Conservation (phyloP, 768 basidiomycete species). For the Leccinellum luteum region DNA sequence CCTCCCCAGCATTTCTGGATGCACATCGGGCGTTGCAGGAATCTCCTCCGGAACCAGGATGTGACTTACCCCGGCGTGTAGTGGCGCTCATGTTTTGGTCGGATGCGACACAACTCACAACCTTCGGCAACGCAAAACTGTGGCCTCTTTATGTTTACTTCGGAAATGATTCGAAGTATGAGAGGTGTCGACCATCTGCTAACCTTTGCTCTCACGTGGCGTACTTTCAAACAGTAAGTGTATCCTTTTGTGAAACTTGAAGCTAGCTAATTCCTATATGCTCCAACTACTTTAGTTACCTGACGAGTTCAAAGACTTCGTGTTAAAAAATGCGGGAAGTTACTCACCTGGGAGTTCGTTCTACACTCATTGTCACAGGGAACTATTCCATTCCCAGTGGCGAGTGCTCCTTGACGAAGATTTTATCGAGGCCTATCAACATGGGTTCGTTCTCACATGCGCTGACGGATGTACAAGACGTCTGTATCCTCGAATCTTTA, state of each 20-base stretch:
- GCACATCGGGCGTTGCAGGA: neutral
- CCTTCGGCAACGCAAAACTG: neutral
- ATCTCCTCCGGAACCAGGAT: neutral
- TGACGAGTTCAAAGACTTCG: neutral
- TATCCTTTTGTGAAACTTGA: too few relatives aligned
- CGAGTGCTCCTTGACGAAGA: neutral
- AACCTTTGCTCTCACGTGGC: neutral
- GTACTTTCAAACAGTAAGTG: neutral
- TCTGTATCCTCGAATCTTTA: neutral
- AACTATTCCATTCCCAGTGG: neutral
- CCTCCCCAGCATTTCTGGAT: neutral
- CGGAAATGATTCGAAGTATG: neutral
- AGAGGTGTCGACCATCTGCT: neutral
- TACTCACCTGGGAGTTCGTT: neutral
- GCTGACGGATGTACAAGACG: too few relatives aligned
- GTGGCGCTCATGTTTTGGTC: neutral
- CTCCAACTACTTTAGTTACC: neutral
- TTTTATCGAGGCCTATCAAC: neutral
- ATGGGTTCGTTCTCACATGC: too few relatives aligned
- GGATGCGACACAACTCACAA: neutral
- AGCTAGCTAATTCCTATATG: neutral
- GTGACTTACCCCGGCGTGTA: neutral
- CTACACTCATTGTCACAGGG: neutral
- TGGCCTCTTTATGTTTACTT: too few relatives aligned
- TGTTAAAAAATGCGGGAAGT: neutral